Evolutionary conservation across 352 stramenopile genomes (phyloP).

Genomic region (Pythium utonaiense): DNA sequence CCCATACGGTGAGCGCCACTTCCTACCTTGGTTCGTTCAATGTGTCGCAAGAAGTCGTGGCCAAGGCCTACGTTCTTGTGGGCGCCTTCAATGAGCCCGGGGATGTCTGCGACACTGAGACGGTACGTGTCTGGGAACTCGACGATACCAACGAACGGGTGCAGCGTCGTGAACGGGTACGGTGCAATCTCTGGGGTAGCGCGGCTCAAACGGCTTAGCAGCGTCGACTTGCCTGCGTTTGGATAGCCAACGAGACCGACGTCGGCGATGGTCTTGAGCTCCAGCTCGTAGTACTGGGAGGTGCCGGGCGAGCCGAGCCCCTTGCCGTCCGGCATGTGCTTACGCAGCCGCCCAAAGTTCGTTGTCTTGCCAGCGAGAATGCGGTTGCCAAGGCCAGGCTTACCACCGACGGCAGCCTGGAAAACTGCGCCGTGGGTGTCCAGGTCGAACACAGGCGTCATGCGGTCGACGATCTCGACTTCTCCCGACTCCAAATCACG

Average conservation of each 20-base stretch:
- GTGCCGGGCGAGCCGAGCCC: slow-evolving; percentile 87
- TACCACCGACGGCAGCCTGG: slow-evolving; percentile 73
- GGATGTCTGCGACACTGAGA: slow-evolving; percentile 88
- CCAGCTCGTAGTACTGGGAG: slow-evolving; percentile 94
- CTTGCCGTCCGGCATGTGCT: slow-evolving; percentile 83
- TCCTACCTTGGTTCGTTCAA: slow-evolving; percentile 95
- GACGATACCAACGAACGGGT: slow-evolving; percentile 94
- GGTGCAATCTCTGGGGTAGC: slow-evolving; percentile 94
- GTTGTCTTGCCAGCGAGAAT: slow-evolving; percentile 83
- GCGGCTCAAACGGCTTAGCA: slow-evolving; percentile 92
- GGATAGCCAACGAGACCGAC: slow-evolving; percentile 98
- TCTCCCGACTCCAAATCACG: slow-evolving; percentile 72
- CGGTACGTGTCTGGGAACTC: slow-evolving; percentile 94
- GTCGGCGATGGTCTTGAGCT: slow-evolving; percentile 98
- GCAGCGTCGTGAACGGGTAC: slow-evolving; percentile 98
- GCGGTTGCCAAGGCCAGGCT: slow-evolving; percentile 80
- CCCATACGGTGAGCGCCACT: background rate
- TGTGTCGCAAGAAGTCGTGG: slow-evolving; percentile 97
- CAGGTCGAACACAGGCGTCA: slow-evolving; percentile 75
- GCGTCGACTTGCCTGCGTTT: slow-evolving; percentile 97
- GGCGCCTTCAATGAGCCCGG: slow-evolving; percentile 88
- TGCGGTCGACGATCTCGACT: slow-evolving; percentile 77
- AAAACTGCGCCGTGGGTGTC: slow-evolving; percentile 69
- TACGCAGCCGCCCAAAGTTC: slow-evolving; percentile 74
- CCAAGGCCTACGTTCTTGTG: slow-evolving; percentile 97